phyloP scores from a whole-genome alignment of 495 filamentous ascomycete genomes.

The Lineolata rhizophorae region DNA sequence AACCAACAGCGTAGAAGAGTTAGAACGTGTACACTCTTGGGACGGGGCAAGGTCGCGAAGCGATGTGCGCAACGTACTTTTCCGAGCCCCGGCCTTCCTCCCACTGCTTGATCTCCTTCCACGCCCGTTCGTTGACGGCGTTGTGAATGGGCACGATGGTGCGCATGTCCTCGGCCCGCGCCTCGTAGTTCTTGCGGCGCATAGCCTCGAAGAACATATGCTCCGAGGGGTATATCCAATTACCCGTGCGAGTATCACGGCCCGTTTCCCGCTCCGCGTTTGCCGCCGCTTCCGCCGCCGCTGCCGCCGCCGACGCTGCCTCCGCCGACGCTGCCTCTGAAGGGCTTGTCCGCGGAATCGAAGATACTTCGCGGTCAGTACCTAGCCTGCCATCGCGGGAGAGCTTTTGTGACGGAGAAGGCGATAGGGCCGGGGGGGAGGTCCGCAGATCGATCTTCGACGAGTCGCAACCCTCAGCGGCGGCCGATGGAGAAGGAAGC shows the following conservation, averaged over 20 bases:
- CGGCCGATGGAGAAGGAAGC: slow-evolving; percentile 5
- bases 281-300: slow-evolving; percentile 28
- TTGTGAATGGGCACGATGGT: slow-evolving; percentile 95
- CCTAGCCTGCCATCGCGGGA: slow-evolving; percentile 15
- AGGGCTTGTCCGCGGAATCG: slow-evolving; percentile 44
- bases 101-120: slow-evolving; percentile 36
- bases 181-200: slow-evolving; percentile 50
- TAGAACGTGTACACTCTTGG: too few species aligned
- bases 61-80: slow-evolving; percentile 19
- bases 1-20: too few species aligned
- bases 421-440: slow-evolving; percentile 12
- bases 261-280: slow-evolving; percentile 57
- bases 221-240: slow-evolving; percentile 96
- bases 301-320: slow-evolving; percentile 20
- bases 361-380: slow-evolving; percentile 53
- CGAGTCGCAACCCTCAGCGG: slow-evolving; percentile 13
- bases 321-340: slow-evolving; percentile 26
- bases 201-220: slow-evolving; percentile 91
- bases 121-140: slow-evolving; percentile 41
- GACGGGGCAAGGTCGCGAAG: background rate
- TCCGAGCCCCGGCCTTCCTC: slow-evolving; percentile 40
- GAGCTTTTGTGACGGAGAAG: too few species aligned
- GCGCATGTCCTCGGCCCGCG: slow-evolving; percentile 48
- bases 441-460: slow-evolving; percentile 10
- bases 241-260: slow-evolving; percentile 38